Conservation (phyloP, 495 filamentous ascomycete genomes). For the Hypoxylon subgilvum region DNA sequence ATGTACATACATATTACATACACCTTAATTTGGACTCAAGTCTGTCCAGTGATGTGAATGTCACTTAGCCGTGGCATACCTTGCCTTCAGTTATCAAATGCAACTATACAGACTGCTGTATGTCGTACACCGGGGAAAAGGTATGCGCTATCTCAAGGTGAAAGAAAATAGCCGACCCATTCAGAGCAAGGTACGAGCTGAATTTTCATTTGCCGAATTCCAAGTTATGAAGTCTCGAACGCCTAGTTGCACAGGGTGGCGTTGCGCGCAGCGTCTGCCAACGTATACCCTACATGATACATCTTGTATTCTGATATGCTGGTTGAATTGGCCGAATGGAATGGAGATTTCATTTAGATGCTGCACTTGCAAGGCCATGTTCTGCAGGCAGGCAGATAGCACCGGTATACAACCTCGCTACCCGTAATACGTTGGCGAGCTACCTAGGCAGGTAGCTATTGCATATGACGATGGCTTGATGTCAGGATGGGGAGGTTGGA, state of each 20-base stretch:
- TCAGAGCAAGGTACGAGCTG: slow-evolving; percentile 1
- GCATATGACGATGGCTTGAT: slow-evolving; percentile 32
- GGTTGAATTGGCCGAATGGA: slow-evolving; percentile 4
- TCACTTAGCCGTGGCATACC: not conserved
- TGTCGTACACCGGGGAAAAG: not conserved
- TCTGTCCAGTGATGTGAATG: not conserved
- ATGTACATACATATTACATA: no score
- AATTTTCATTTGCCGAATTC: slow-evolving; percentile 18
- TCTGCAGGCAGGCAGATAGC: not conserved
- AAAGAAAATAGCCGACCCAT: slow-evolving; percentile 14
- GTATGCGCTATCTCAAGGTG: not conserved
- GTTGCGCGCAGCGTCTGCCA: not conserved
- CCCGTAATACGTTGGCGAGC: slow-evolving; percentile 7
- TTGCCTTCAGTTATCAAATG: no score
- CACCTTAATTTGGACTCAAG: slow-evolving; percentile 13
- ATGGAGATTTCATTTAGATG: slow-evolving; percentile 2
- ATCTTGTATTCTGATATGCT: not conserved
- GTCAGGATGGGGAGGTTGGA: not conserved
- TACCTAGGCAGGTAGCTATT: slow-evolving; percentile 1
- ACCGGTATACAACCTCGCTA: not conserved
- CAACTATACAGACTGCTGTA: not conserved
- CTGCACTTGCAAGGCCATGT: not conserved
- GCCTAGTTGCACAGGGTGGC: slow-evolving; percentile 1
- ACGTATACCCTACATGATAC: no score
- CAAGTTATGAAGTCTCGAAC: slow-evolving; percentile 3